Evolutionary conservation across 225 moss, liverwort and hornwort species (phyloP).

Genomic region (Pseudoscleropodium purum): DNA sequence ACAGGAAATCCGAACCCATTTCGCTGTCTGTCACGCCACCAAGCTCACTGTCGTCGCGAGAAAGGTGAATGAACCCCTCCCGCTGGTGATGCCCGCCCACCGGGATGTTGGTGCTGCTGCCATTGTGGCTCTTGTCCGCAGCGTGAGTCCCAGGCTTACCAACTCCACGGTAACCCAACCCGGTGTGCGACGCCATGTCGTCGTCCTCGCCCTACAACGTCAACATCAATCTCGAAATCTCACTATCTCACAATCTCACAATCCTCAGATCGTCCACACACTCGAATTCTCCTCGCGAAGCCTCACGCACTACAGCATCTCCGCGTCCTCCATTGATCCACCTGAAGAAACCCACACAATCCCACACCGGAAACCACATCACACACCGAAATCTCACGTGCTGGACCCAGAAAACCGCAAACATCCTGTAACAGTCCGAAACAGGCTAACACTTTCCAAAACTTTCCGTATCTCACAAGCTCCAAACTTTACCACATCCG

Average conservation of each 20-base stretch:
- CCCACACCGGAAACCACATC: background rate
- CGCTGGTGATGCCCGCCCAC: slow-evolving; percentile 12
- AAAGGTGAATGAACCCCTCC: slow-evolving; percentile 49
- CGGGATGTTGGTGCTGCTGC: slow-evolving; percentile 9
- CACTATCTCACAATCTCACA: background rate
- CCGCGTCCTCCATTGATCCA: background rate
- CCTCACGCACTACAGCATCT: background rate
- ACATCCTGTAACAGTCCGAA: background rate
- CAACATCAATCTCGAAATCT: slow-evolving; percentile 1
- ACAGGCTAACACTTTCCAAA: background rate
- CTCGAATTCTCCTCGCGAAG: background rate
- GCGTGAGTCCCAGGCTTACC: background rate
- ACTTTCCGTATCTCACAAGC: background rate
- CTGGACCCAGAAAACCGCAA: background rate
- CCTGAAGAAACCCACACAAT: background rate
- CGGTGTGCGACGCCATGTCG: slow-evolving; percentile 34
- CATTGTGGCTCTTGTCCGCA: slow-evolving; percentile 9
- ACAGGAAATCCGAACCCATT: slow-evolving; percentile 72
- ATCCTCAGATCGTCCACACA: background rate
- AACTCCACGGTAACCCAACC: slow-evolving; percentile 23
- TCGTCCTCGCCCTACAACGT: background rate
- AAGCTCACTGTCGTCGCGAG: slow-evolving; percentile 56
- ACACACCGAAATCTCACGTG: background rate
- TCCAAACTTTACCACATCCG: background rate
- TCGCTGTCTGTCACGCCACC: slow-evolving; percentile 61